Conservation (phyloP, 2,329 filamentous ascomycete species). For the Diaporthe sp. region DNA sequence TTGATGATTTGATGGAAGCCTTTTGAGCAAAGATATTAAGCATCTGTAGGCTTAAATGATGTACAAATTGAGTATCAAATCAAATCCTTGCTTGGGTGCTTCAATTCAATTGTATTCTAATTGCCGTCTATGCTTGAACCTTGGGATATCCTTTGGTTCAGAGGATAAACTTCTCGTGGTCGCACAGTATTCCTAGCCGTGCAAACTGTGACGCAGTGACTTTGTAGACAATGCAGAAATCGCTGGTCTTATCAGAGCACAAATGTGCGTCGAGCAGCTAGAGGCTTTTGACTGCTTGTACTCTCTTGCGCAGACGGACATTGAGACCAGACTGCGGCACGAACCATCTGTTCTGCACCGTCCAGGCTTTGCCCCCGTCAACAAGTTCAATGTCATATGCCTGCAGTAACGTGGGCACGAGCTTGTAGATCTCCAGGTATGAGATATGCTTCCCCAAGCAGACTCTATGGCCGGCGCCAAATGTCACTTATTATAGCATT, state of each 20-base stretch:
- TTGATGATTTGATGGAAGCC: too few relatives aligned
- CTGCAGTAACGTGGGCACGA: neutral
- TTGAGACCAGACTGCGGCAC: neutral
- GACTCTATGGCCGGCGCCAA: neutral
- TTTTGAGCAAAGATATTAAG: too few relatives aligned
- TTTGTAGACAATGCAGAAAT: too few relatives aligned
- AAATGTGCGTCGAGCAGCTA: neutral
- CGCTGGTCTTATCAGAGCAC: neutral
- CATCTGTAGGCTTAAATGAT: too few relatives aligned
- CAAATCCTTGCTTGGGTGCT: too few relatives aligned
- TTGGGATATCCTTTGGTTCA: too few relatives aligned
- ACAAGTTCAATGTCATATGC: neutral
- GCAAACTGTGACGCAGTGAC: too few relatives aligned
- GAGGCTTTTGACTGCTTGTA: neutral
- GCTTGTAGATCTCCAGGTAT: neutral
- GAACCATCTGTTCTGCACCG: neutral
- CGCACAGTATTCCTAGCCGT: too few relatives aligned
- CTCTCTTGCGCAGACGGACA: neutral
- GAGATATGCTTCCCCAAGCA: slow-evolving; percentile 2
- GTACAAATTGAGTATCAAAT: too few relatives aligned
- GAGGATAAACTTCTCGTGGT: too few relatives aligned
- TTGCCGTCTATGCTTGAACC: too few relatives aligned
- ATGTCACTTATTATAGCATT: neutral
- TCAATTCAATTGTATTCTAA: too few relatives aligned
- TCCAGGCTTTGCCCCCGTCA: neutral